A percentile compares a stretch with the other conserved stretches of the same genome.
phyloP scores from a whole-genome alignment of 768 basidiomycete genomes.

The Neoboletus magnificus region DNA sequence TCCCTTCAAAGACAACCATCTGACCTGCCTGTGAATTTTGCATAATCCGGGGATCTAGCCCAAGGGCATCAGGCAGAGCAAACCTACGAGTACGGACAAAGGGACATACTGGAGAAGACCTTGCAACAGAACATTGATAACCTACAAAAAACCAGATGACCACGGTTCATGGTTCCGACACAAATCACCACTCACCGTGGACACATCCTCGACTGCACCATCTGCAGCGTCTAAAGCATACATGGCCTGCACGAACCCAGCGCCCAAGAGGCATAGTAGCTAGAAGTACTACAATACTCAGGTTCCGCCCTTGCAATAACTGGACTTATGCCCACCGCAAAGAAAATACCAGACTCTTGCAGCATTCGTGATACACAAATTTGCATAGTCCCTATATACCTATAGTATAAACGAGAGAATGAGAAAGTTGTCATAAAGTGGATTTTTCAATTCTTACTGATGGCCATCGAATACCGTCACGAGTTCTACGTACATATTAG shows the following conservation, averaged over 20 bases:
- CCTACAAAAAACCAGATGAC: conserved; percentile 34
- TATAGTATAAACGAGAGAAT: conserved; percentile 23
- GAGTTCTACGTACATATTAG: conserved; percentile 46
- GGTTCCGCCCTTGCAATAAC: neutral
- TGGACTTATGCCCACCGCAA: conserved; percentile 55
- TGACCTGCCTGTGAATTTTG: conserved; percentile 50
- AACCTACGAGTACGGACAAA: neutral
- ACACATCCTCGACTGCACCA: conserved; percentile 57
- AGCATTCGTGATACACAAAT: conserved; percentile 93
- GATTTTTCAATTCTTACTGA: conserved; percentile 45
- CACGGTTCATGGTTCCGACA: neutral
- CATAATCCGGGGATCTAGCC: conserved; percentile 62
- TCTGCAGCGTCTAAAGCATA: conserved; percentile 92
- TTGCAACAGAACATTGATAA: conserved; percentile 73
- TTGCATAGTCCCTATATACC: conserved; percentile 90
- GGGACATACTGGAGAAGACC: conserved; percentile 66
- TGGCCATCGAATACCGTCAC: conserved; percentile 79
- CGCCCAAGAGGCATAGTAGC: conserved; percentile 76
- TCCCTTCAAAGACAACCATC: neutral
- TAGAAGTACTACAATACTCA: conserved; percentile 26
- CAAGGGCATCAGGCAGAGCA: neutral
- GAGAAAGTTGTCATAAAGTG: neutral
- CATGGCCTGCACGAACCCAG: conserved; percentile 84
- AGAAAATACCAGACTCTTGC: conserved; percentile 89
- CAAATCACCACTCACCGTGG: conserved; percentile 38